phyloP scores from a whole-genome alignment of 202 grass and related monocot genomes.

The Schoenoplectus triqueter region DNA sequence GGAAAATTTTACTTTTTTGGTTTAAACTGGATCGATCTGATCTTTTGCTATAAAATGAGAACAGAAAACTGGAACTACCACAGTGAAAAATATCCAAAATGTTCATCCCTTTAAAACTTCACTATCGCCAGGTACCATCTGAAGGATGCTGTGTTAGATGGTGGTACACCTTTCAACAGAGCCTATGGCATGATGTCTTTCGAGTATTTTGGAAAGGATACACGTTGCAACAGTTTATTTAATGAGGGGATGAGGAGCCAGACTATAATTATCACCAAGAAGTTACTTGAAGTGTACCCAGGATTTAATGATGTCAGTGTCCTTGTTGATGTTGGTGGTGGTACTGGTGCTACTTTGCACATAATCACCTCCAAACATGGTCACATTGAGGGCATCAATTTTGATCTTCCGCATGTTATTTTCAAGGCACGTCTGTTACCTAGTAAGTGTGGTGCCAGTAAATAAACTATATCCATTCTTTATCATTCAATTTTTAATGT shows the following conservation, averaged over 20 bases:
- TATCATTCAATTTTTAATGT: neutral
- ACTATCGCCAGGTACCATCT: conserved; percentile 39
- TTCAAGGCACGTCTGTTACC: conserved; percentile 43
- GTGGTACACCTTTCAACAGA: conserved; percentile 51
- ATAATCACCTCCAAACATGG: conserved; percentile 43
- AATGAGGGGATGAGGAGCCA: conserved; percentile 51
- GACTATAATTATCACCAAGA: conserved; percentile 45
- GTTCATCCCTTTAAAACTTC: neutral
- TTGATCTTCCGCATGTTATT: conserved; percentile 49
- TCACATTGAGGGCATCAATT: conserved; percentile 46
- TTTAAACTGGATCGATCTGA: neutral
- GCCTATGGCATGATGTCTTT: conserved; percentile 46
- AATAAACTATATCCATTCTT: neutral
- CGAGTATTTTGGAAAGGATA: conserved; percentile 41
- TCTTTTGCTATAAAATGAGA: neutral
- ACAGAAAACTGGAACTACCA: neutral
- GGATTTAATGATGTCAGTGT: conserved; percentile 40
- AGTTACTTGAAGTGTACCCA: conserved; percentile 38
- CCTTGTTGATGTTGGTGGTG: conserved; percentile 48
- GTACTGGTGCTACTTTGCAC: conserved; percentile 43
- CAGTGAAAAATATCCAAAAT: neutral
- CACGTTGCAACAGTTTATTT: conserved; percentile 43
- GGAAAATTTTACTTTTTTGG: no score
- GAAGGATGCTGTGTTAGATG: conserved; percentile 45
- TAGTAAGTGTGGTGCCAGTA: neutral